Conservation (phyloP, 208 protist species). For the Porcisia deanei region DNA sequence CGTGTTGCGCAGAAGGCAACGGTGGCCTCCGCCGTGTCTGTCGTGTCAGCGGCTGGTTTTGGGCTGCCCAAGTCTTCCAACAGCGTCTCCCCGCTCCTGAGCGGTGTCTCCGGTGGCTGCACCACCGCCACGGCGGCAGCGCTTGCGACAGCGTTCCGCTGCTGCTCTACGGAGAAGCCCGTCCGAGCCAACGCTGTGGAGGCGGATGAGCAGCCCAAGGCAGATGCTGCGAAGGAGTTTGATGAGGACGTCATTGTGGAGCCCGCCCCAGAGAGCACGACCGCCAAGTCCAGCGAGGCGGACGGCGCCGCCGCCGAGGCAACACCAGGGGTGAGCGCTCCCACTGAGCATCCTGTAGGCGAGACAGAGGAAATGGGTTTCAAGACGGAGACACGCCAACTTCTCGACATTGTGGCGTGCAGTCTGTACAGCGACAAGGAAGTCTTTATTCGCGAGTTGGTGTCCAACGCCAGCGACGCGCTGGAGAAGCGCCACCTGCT, state of each 20-base stretch:
- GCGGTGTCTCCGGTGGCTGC: conserved; percentile 2
- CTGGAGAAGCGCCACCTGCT: conserved; percentile 95
- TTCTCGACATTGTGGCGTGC: conserved; percentile 98
- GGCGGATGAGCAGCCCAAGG: conserved; percentile 21
- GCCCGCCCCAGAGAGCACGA: conserved; percentile 44
- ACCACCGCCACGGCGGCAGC: not conserved
- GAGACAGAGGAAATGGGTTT: conserved; percentile 92
- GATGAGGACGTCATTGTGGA: conserved; percentile 90
- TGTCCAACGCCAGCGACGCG: conserved; percentile 98
- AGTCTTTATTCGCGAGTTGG: conserved; percentile 98
- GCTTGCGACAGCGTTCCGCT: conserved; percentile 21
- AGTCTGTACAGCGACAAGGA: conserved; percentile 98
- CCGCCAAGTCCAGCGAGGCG: conserved; percentile 15
- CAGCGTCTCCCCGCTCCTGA: not conserved
- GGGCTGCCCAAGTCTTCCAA: not conserved
- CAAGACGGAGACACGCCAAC: conserved; percentile 98
- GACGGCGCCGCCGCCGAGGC: conserved; percentile 14
- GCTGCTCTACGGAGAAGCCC: conserved; percentile 26
- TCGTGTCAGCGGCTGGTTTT: conserved; percentile 8
- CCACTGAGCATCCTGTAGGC: conserved; percentile 66
- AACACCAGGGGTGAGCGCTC: conserved; percentile 28
- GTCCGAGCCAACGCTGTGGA: not conserved
- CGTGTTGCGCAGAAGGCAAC: conserved; percentile 41
- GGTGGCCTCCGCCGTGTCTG: conserved; percentile 16
- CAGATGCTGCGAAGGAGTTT: conserved; percentile 35